These are phyloP conservation scores for Immersiporthe knoxdaviesiana DNA, from an alignment of 2,329 filamentous ascomycete species.

Conservation along the genomic window DNA sequence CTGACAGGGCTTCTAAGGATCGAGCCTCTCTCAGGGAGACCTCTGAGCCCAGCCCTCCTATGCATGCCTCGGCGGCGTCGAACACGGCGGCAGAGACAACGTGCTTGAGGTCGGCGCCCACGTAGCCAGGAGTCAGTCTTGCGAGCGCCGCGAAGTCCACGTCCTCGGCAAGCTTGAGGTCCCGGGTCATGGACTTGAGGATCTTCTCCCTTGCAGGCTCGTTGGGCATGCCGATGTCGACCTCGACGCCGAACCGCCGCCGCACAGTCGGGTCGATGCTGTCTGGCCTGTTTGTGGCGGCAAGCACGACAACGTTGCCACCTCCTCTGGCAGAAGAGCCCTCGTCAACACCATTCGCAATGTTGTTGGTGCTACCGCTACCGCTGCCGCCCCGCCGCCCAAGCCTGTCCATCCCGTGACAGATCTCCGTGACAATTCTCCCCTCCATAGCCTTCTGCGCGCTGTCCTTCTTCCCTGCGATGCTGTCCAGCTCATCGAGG, in stretches of 20 bases:
- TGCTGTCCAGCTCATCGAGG: slow-evolving; percentile 89
- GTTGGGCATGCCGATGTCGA: slow-evolving; percentile 87
- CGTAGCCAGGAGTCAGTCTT: slow-evolving; percentile 87
- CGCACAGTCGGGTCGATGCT: slow-evolving; percentile 77
- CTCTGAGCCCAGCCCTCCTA: slow-evolving; percentile 8
- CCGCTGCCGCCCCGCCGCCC: slow-evolving; percentile 70
- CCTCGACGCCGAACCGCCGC: slow-evolving; percentile 79
- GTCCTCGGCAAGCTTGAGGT: slow-evolving; percentile 65
- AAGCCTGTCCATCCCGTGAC: slow-evolving; percentile 85
- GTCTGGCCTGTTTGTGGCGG: slow-evolving; percentile 87
- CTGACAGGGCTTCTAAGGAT: not conserved
- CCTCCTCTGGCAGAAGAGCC: slow-evolving; percentile 70
- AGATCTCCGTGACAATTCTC: slow-evolving; percentile 79
- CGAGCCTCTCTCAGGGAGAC: not conserved
- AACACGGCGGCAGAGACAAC: slow-evolving; percentile 53
- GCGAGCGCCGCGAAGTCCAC: slow-evolving; percentile 77
- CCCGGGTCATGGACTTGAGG: slow-evolving; percentile 70
- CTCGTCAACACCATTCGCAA: slow-evolving; percentile 76
- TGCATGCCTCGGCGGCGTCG: slow-evolving; percentile 38
- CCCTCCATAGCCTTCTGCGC: slow-evolving; percentile 89
- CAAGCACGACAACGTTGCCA: slow-evolving; percentile 85
- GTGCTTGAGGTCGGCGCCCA: slow-evolving; percentile 83
- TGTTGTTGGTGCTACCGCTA: slow-evolving; percentile 52
- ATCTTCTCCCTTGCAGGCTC: slow-evolving; percentile 78
- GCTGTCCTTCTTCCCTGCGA: slow-evolving; percentile 83